These are phyloP conservation scores for Calonectria multiphialidica DNA, from an alignment of 2,329 filamentous ascomycete genomes.

Conservation along the genomic window DNA sequence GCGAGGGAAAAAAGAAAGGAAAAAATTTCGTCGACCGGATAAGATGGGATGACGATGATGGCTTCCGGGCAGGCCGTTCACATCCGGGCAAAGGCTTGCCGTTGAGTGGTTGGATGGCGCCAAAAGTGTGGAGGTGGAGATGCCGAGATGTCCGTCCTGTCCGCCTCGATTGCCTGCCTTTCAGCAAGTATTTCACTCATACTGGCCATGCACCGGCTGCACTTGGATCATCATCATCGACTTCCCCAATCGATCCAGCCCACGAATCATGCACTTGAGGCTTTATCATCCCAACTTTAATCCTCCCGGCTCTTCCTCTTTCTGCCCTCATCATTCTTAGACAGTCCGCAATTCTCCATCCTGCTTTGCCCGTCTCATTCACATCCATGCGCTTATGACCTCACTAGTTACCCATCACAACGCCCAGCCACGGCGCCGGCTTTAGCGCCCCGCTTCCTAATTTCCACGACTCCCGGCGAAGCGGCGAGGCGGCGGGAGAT, in stretches of 20 bases:
- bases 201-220: not conserved
- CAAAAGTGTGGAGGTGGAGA: slow-evolving; percentile 42
- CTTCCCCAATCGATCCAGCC: not conserved
- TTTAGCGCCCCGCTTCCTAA: not conserved
- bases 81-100: slow-evolving; percentile 37
- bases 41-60: slow-evolving; percentile 19
- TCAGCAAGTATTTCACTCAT: slow-evolving; percentile 42
- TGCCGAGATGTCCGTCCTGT: slow-evolving; percentile 42
- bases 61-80: slow-evolving; percentile 43
- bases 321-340: not conserved
- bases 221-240: not conserved
- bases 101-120: slow-evolving; percentile 39
- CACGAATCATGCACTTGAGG: not conserved
- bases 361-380: not conserved
- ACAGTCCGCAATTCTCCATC: not conserved
- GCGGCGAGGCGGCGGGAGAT: not conserved
- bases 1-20: slow-evolving; percentile 19
- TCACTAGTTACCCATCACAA: not conserved
- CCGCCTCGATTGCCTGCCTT: slow-evolving; percentile 29
- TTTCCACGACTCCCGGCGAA: not conserved
- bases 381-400: not conserved
- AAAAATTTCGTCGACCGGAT: slow-evolving; percentile 17
- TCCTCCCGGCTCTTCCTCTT: not conserved
- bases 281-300: not conserved
- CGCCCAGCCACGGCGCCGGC: not conserved